Percentiles rank a stretch among this genome's conserved stretches.
These are phyloP conservation scores for Pleurotus eryngii DNA, from an alignment of 768 basidiomycete species.

Conservation along the genomic window DNA sequence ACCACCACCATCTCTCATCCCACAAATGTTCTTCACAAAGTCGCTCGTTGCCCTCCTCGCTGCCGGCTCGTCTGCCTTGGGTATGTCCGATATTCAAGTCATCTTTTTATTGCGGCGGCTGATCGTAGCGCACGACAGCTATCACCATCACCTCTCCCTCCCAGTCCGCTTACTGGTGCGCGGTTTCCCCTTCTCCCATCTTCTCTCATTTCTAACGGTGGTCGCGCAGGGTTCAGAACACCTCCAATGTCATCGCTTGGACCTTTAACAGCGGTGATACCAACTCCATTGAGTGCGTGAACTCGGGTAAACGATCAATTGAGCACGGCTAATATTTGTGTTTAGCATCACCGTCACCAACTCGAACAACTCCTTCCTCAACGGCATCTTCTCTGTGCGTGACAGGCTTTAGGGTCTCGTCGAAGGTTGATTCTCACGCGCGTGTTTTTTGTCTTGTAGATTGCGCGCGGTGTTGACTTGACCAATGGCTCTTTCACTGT, in stretches of 20 bases:
- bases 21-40: conserved; percentile 1
- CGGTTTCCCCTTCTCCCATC: background rate
- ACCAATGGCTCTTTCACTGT: conserved; percentile 6
- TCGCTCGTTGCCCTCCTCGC: conserved; percentile 6
- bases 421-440: background rate
- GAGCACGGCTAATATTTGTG: background rate
- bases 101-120: background rate
- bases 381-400: conserved; percentile 3
- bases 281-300: background rate
- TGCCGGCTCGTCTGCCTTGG: conserved; percentile 5
- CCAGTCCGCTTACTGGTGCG: conserved; percentile 1
- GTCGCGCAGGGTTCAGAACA: conserved; percentile 1
- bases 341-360: conserved; percentile 3
- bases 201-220: background rate
- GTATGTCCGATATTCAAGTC: background rate
- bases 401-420: background rate
- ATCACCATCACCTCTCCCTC: conserved; percentile 3
- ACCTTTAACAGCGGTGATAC: conserved; percentile 2
- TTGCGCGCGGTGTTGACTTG: conserved; percentile 1
- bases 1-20: background rate
- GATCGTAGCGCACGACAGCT: background rate
- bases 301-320: background rate
- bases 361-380: conserved; percentile 1
- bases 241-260: conserved; percentile 7
- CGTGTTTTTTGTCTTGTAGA: background rate